A percentile compares a stretch with the other conserved stretches of the same genome.
Conservation (phyloP, 2,329 filamentous ascomycete species). For the Aspergillus novofumigatus region DNA sequence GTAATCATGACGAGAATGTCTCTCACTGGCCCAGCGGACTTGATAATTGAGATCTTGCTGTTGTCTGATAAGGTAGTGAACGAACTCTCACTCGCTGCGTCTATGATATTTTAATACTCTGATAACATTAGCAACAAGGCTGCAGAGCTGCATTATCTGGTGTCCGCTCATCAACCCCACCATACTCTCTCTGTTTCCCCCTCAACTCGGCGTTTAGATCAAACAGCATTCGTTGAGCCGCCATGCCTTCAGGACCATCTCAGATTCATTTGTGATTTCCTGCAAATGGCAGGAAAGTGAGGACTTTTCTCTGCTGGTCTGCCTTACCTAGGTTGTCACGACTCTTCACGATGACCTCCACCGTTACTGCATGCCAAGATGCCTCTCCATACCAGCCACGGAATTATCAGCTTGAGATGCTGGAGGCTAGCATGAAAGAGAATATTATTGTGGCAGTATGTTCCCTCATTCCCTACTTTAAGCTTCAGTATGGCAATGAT, state of each 20-base stretch:
- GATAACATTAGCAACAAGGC: neutral
- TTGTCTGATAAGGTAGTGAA: neutral
- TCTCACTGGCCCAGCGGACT: too few species aligned
- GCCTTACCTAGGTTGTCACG: neutral
- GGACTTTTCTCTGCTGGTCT: neutral
- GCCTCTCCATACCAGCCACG: constrained; percentile 32
- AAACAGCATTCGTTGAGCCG: neutral
- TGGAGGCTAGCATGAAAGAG: constrained; percentile 61
- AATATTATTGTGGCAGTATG: constrained; percentile 69
- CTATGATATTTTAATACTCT: neutral
- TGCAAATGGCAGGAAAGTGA: neutral
- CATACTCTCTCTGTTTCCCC: neutral
- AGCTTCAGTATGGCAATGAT: neutral
- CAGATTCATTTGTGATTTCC: neutral
- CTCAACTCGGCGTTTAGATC: neutral
- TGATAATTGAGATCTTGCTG: too few species aligned
- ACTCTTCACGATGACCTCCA: constrained; percentile 7
- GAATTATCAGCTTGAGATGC: constrained; percentile 73
- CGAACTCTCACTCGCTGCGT: neutral
- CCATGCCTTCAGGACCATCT: neutral
- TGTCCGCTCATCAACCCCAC: neutral
- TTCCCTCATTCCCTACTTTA: neutral
- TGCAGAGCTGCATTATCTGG: neutral
- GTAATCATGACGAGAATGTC: too few species aligned
- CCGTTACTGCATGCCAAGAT: constrained; percentile 2